A percentile compares a stretch with the other conserved stretches of the same genome.
These are phyloP conservation scores for Colletotrichum lini DNA, from an alignment of 2,329 filamentous ascomycete genomes.

Conservation along the genomic window DNA sequence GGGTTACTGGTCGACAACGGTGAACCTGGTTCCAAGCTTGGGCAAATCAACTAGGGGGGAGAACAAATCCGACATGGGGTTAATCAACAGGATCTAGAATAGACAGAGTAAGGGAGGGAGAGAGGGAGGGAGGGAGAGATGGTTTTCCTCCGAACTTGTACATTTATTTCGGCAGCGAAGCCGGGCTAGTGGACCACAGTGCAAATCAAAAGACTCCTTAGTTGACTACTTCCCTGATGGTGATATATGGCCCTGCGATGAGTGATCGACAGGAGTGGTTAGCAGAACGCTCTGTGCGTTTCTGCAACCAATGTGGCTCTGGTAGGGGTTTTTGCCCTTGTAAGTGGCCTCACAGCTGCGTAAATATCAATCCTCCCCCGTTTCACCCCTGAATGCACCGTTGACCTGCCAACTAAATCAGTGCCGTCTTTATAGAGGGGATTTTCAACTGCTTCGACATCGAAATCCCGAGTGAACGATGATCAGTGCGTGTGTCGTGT, in stretches of 20 bases:
- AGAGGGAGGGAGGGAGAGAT: conserved; percentile 4
- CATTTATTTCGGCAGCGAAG: conserved; percentile 36
- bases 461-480: no score
- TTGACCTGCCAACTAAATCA: no score
- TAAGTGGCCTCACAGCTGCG: no score
- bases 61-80: not conserved
- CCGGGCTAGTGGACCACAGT: conserved; percentile 30
- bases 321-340: no score
- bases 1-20: conserved; percentile 41
- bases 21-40: not conserved
- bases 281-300: not conserved
- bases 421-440: no score
- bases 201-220: conserved; percentile 24
- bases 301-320: no score
- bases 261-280: not conserved
- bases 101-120: not conserved
- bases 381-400: no score
- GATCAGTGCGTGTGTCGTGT: not conserved
- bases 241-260: not conserved
- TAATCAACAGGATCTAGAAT: conserved; percentile 2
- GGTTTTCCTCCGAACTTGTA: conserved; percentile 39
- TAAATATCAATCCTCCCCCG: no score
- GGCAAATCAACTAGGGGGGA: not conserved
- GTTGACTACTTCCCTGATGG: conserved; percentile 15
- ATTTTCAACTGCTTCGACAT: no score